Percentiles rank a stretch among this genome's conserved stretches.
phyloP scores from a whole-genome alignment of 768 basidiomycete genomes.

The Tubosaeta brunneosetosa region DNA sequence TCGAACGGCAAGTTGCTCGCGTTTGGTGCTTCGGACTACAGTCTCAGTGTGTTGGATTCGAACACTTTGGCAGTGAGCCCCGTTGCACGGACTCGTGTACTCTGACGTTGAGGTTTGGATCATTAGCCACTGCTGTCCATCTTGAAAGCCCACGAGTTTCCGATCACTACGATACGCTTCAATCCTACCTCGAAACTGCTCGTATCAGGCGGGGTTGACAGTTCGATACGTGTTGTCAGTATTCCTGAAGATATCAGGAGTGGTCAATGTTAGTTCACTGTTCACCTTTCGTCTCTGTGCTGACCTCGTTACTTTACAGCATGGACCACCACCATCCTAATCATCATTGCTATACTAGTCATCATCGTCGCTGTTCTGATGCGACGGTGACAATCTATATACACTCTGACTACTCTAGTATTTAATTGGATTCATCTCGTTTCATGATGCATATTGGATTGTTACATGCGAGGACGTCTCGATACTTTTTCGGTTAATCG shows the following conservation, averaged over 20 bases:
- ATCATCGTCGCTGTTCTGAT: conserved; percentile 40
- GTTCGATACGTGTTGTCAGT: conserved; percentile 73
- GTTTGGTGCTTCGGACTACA: conserved; percentile 82
- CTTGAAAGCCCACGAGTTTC: conserved; percentile 91
- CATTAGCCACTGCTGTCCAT: conserved; percentile 82
- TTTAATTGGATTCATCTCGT: conserved; percentile 1
- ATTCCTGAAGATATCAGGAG: conserved; percentile 56
- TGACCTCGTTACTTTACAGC: conserved; percentile 31
- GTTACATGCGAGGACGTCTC: neutral
- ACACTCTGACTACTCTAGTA: neutral
- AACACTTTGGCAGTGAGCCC: conserved; percentile 64
- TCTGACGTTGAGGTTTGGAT: neutral
- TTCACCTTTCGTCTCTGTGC: conserved; percentile 22
- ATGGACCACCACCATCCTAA: conserved; percentile 36
- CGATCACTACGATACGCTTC: conserved; percentile 85
- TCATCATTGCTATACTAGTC: conserved; percentile 41
- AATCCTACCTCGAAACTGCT: conserved; percentile 77
- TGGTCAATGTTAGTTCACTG: conserved; percentile 43
- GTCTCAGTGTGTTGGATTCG: conserved; percentile 80
- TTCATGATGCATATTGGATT: conserved; percentile 29
- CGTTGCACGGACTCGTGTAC: neutral
- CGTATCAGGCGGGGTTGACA: conserved; percentile 89
- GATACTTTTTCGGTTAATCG: conserved; percentile 40
- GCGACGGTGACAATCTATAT: conserved; percentile 24
- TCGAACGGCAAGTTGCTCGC: conserved; percentile 77